Percentiles rank a stretch among this genome's conserved stretches.
Evolutionary conservation across 345 rosid genomes (phyloP).

Genomic region (Eucalyptus curtisii): DNA sequence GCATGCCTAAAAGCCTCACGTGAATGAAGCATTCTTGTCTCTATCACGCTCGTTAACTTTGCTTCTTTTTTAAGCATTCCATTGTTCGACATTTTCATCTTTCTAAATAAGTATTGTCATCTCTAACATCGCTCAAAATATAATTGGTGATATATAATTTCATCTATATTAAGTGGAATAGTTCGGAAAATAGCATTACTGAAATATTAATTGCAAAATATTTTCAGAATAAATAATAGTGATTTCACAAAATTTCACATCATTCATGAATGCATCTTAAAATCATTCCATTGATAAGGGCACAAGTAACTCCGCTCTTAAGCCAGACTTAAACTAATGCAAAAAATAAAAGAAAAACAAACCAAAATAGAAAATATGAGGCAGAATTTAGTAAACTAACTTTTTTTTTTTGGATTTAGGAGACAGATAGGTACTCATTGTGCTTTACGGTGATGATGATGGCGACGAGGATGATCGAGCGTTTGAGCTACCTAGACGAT

Average conservation of each 20-base stretch:
- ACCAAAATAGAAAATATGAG: not conserved
- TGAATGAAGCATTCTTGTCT: not conserved
- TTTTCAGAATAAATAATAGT: accelerated
- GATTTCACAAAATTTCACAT: not conserved
- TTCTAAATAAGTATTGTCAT: accelerated
- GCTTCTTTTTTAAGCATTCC: not conserved
- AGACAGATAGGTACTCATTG: not conserved
- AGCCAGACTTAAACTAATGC: not conserved
- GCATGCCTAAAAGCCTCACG: not conserved
- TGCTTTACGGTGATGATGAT: not conserved
- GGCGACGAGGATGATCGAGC: not conserved
- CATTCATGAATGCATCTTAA: not conserved
- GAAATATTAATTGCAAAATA: not conserved
- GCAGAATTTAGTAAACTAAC: not conserved
- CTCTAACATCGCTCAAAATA: not conserved
- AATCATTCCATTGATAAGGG: not conserved
- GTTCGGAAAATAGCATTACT: not conserved
- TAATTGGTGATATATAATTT: not conserved
- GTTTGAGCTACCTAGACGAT: not conserved
- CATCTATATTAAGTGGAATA: not conserved
- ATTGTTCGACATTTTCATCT: not conserved
- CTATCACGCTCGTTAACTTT: not conserved
- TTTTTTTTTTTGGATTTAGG: no score
- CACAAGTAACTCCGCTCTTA: accelerated
- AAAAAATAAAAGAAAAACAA: not conserved